phyloP scores from a whole-genome alignment of 2,329 filamentous ascomycete species.

The Ustulina deusta region DNA sequence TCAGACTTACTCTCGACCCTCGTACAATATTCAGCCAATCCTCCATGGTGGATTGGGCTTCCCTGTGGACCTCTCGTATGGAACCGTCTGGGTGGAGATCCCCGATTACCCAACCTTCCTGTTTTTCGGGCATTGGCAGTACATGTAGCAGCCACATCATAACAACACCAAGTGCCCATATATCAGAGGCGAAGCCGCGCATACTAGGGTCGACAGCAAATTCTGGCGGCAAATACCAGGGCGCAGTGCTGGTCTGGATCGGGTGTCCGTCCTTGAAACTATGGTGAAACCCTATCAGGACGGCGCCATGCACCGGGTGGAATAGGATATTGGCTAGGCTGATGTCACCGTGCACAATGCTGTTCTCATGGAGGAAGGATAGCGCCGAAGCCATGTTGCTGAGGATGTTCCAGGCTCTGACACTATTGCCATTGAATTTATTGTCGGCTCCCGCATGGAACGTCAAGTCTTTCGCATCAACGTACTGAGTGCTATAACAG shows the following conservation, averaged over 20 bases:
- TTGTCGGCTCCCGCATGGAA: background rate
- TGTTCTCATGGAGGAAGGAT: constrained; percentile 8
- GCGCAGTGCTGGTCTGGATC: background rate
- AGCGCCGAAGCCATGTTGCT: constrained; percentile 15
- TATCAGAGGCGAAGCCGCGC: background rate
- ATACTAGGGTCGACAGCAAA: background rate
- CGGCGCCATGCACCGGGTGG: constrained; percentile 15
- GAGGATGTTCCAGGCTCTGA: constrained; percentile 22
- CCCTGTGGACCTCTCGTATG: background rate
- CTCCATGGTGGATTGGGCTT: background rate
- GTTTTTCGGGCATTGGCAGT: constrained; percentile 12
- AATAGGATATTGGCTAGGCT: constrained; percentile 18
- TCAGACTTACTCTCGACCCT: background rate
- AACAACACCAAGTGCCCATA: constrained; percentile 26
- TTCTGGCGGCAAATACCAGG: constrained; percentile 25
- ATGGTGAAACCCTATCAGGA: constrained; percentile 2
- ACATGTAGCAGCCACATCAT: constrained; percentile 18
- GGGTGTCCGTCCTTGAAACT: background rate
- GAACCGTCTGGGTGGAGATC: background rate
- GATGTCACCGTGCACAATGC: constrained; percentile 16
- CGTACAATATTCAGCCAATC: background rate
- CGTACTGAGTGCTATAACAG: constrained; percentile 3
- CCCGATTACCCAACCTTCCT: background rate
- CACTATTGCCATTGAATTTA: constrained; percentile 11
- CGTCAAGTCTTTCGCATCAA: background rate